phyloP scores from a whole-genome alignment of 306 rosid species.

The Fragaria nilgerrensis region DNA sequence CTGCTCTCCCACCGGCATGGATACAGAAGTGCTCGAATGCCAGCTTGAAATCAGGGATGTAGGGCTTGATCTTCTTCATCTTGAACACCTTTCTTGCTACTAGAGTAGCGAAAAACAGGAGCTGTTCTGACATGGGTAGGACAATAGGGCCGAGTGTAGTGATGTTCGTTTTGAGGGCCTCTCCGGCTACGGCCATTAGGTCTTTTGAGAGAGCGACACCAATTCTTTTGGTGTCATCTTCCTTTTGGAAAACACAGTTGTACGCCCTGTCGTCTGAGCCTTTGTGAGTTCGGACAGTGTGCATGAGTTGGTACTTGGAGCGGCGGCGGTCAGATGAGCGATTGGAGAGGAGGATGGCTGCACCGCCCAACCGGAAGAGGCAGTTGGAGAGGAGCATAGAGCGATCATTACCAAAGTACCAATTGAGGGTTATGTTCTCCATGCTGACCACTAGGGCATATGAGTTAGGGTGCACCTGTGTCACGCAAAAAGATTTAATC shows the following conservation, averaged over 20 bases:
- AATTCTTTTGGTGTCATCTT: constrained; percentile 49
- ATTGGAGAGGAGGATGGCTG: constrained; percentile 80
- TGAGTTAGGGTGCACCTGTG: constrained; percentile 72
- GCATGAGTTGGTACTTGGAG: constrained; percentile 76
- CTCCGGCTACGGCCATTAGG: constrained; percentile 83
- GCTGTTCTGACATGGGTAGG: constrained; percentile 88
- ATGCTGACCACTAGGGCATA: constrained; percentile 82
- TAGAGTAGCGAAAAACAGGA: constrained; percentile 56
- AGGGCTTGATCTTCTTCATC: constrained; percentile 61
- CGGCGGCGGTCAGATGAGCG: constrained; percentile 40
- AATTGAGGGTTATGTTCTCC: constrained; percentile 88
- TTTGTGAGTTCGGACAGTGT: constrained; percentile 77
- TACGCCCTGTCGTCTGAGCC: constrained; percentile 68
- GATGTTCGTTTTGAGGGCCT: constrained; percentile 80
- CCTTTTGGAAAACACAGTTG: constrained; percentile 65
- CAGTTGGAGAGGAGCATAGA: constrained; percentile 87
- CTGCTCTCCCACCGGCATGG: constrained; percentile 86
- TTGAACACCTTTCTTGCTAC: constrained; percentile 60
- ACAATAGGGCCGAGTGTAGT: constrained; percentile 81
- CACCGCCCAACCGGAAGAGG: constrained; percentile 84
- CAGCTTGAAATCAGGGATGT: constrained; percentile 78
- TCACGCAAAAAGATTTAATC: neutral
- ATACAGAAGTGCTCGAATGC: constrained; percentile 92
- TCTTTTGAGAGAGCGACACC: constrained; percentile 82
- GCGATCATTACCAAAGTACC: constrained; percentile 85